Base-by-base conservation (phyloP, 2,329 filamentous ascomycete species). In the Calycina herbarum region DNA sequence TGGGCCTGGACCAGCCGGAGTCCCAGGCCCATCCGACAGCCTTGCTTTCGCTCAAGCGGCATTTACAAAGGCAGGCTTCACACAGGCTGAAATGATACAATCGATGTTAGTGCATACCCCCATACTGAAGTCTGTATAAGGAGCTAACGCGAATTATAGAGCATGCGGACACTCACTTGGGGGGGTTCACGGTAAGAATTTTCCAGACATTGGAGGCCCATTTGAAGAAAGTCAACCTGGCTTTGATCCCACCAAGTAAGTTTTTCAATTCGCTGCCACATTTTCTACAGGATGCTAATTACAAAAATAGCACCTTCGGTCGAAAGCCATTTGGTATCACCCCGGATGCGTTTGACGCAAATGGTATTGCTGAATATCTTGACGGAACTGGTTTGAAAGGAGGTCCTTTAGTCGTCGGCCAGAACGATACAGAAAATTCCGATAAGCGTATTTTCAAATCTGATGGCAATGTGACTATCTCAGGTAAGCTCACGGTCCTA, bases 61-160 rank as follows among this genome's bases (percentile, higher is more conserved):
- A 71, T 88, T 88, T 70, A 66, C 76, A 8, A 80, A 84, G 45
- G 83, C 86, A 78, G 85, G 86, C 6, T 87, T 87, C 74, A 80
- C 74, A 54, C 73, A 74, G 20, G 74, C 78, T 20, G 84, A 87
- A 70, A 87, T 87, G 83, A 86, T 88, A 58, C 80, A 83, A 70
- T 38, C 61, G 31, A 54, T 66, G 65, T 61, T 80, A 83, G 71
- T 54, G 10, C 3, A 20, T 27, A n/a, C 6, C 56, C 5, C 13
- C 3, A 8, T n/a, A 20, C 10, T 24, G 5, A 29, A 17, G n/a
- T 17, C 8, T 27, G 15, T 15, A 13, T 8, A 40, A 24, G 2
- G 24, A 35, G 4, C 33, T 40, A n/a, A 13, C 15, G 38, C 8
- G 10, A 38, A 38, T 33, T 24, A 85, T 6, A 64, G 63, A 29